Evolutionary conservation across 2,329 filamentous ascomycete genomes (phyloP).

Genomic region (Monosporascus cannonballus): DNA sequence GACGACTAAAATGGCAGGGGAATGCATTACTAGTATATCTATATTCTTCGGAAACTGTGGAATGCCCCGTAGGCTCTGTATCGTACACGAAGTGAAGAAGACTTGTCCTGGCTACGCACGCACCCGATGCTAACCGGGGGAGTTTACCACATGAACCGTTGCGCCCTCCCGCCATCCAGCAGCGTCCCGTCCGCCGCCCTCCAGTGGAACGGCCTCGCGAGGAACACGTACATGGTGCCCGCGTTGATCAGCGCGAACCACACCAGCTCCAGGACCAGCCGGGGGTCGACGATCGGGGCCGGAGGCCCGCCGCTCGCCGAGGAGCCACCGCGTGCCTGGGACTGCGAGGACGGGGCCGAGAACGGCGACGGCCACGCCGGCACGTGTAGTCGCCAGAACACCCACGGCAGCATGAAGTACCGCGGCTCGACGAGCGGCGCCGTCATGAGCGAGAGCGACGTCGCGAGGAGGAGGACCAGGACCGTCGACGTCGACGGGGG

Average conservation of each 20-base stretch:
- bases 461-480: slow-evolving; percentile 59
- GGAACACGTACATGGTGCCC: slow-evolving; percentile 64
- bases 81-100: not conserved
- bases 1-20: too few relatives aligned
- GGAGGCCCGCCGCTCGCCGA: too few relatives aligned
- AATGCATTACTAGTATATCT: too few relatives aligned
- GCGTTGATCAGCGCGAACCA: slow-evolving; percentile 65
- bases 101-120: not conserved
- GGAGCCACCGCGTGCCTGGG: not conserved
- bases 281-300: not conserved
- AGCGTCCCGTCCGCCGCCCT: slow-evolving; percentile 41
- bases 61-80: too few relatives aligned
- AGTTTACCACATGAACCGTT: slow-evolving; percentile 76
- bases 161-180: slow-evolving; percentile 50
- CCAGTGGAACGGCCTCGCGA: slow-evolving; percentile 65
- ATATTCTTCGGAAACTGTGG: too few relatives aligned
- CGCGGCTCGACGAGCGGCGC: slow-evolving; percentile 91
- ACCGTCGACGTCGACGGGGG: slow-evolving; percentile 43
- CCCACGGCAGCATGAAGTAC: slow-evolving; percentile 94
- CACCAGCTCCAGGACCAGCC: slow-evolving; percentile 35
- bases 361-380: slow-evolving; percentile 40
- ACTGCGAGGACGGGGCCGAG: not conserved
- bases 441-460: slow-evolving; percentile 72
- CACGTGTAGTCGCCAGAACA: slow-evolving; percentile 81
- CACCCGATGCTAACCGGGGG: not conserved